Evolutionary conservation across 495 filamentous ascomycete genomes (phyloP), one percentile per base, ranked within the genome.

Genomic region (Rostrohypoxylon terebratum): DNA sequence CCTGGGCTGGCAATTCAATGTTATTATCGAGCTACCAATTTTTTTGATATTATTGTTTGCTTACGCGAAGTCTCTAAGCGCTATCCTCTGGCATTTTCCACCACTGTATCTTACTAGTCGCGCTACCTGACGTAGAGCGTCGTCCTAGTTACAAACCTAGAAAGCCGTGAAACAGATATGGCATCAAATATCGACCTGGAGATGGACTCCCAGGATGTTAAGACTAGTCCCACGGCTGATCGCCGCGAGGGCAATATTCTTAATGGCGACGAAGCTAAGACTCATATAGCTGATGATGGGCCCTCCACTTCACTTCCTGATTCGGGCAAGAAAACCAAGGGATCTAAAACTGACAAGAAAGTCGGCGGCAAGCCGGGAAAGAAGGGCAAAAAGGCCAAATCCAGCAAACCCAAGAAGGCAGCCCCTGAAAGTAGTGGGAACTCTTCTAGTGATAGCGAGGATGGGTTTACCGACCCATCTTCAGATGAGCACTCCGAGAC

Each of bases 351-450:
- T 25, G 81, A 80, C 3, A 80, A 81, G 68, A 81, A 83, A 57
- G 57, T 74, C 14, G 54, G 60, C 57, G 80, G 80, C 54, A 81
- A 81, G 63, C 58, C 62, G 40, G 80, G 71, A 33, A 83, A 82
- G 69, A 84, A 81, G 58, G 73, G 77, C 31, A 61, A 75, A 16
- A 83, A 83, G 59, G 60, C 67, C 59, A 82, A 82, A 66, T 57
- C 60, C 51, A 77, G 79, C 66, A 81, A 84, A 72, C 69, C 78
- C 1, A 81, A 82, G 69, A 83, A 84, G 76, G 75, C 1, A 76
- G 78, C 45, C 68, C 74, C 25, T 47, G 67, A 18, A 70, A 79
- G 13, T 75, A 81, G 16, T 75, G 77, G 21, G 74, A 75, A 44
- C 74, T 70, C 23, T 69, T 74, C 71, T 48, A 40, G 55, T 48